Base-by-base conservation (phyloP, 306 rosid genomes). In the Vigna unguiculata region DNA sequence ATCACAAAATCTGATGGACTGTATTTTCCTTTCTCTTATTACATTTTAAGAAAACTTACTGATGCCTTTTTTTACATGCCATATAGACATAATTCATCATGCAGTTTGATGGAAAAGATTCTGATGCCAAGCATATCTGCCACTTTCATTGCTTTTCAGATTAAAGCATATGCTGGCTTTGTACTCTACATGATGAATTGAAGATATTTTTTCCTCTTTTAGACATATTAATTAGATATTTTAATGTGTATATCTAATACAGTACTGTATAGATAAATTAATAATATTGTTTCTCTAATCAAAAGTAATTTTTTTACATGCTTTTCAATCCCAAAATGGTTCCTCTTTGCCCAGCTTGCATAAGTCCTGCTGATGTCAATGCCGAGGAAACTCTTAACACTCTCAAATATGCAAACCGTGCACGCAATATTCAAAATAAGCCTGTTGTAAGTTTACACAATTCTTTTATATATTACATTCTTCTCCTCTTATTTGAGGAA, bases 361-460 rank as follows among this genome's bases (percentile, higher is more conserved):
- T 89, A 72, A 91, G 97, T 79, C 94, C 97, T 76, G 97, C 94
- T 49, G 93, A 91, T 81, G 80, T 91, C 82, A 91, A 91, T 74
- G 90, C 87, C 0, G 97, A 91, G 84, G 97, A 91, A 86, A 86
- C 90, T 63, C 93, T 89, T 48, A 91, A 88, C 75, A 91, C 97
- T 64, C 97, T 91, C 58, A 91, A 91, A 75, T 91, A 91, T 76
- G 97, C 97, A 57, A 91, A 91, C 82, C 97, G 97, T 63, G 97
- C 97, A 21, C 97, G 97, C 74, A 91, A 91, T 83, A 91, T 91
- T 78, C 97, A 91, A 84, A 91, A 91, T 80, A 91, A 88, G 79
- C 94, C 94, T 57, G 89, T 91, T 62, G 97, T 91, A 86, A 86
- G 94, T 83, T 87, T 81, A 11, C 78, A 62, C 17, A 48, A 60